phyloP scores from a whole-genome alignment of 2,329 filamentous ascomycete species.

The Botrytis hyacinthi region DNA sequence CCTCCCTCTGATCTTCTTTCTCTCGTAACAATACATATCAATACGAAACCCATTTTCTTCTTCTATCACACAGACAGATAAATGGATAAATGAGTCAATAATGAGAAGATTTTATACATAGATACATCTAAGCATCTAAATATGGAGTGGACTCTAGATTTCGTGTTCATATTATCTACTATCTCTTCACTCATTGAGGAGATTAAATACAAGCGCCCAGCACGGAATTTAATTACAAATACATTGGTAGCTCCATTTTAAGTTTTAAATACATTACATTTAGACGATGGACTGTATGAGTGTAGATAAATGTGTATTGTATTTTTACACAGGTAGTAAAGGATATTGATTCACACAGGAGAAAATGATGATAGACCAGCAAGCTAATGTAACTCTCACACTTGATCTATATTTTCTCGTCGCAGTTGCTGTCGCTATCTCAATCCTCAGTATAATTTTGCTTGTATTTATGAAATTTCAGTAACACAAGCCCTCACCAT shows the following conservation, averaged over 20 bases:
- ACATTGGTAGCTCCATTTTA: neutral
- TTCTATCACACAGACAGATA: no score
- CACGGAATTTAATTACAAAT: neutral
- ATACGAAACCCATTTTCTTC: no score
- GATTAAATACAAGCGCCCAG: neutral
- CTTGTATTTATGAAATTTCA: neutral
- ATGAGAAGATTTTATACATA: no score
- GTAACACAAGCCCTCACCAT: neutral
- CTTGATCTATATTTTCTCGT: neutral
- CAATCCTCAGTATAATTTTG: neutral
- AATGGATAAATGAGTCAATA: no score
- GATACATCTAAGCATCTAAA: no score
- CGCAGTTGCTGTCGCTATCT: neutral
- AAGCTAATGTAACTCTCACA: neutral
- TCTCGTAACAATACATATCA: no score
- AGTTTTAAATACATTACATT: neutral
- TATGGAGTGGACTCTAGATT: neutral
- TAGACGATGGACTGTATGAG: neutral
- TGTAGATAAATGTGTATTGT: no score
- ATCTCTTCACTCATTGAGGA: no score
- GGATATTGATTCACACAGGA: neutral
- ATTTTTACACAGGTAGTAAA: neutral
- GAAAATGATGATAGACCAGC: neutral
- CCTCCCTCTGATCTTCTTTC: no score
- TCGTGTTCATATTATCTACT: no score